Percentiles rank a stretch among this genome's conserved stretches.
These are phyloP conservation scores for Cyberlindnera sargentensis DNA, from an alignment of 805 yeast genomes.

Conservation along the genomic window DNA sequence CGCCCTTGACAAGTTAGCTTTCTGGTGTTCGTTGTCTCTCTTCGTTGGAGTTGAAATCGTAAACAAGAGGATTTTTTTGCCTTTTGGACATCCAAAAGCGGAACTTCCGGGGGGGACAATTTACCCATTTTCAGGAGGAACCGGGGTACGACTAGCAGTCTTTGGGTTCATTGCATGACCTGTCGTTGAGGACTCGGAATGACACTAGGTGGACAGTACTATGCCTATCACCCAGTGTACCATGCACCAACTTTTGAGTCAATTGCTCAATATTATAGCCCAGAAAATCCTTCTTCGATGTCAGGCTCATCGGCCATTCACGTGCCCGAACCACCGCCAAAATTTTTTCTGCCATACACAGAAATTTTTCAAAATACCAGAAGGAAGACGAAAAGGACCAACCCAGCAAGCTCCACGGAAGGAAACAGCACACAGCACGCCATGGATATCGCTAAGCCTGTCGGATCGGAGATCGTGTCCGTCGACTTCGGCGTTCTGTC, in stretches of 20 bases:
- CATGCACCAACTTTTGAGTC: no score
- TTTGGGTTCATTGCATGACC: no score
- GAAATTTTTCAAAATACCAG: not conserved
- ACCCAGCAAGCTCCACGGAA: slow-evolving; percentile 2
- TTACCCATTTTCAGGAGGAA: no score
- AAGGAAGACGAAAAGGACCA: slow-evolving; percentile 2
- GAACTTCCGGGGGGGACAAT: no score
- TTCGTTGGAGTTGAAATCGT: not conserved
- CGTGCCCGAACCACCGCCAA: not conserved
- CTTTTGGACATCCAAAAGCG: not conserved
- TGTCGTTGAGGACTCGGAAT: no score
- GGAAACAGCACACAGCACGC: not conserved
- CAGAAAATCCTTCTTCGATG: no score
- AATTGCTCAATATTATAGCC: no score
- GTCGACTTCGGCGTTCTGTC: slow-evolving; percentile 88
- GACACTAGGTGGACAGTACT: no score
- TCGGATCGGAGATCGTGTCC: slow-evolving; percentile 86
- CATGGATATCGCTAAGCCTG: slow-evolving; percentile 96
- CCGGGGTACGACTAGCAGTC: no score
- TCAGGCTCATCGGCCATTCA: no score
- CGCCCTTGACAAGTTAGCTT: not conserved
- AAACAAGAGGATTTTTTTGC: slow-evolving; percentile 4
- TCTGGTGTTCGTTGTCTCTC: not conserved
- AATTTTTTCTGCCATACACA: not conserved
- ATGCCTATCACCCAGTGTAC: no score